Percentiles rank a stretch among this genome's conserved stretches.
phyloP scores from a whole-genome alignment of 176 grass and related monocot species.

The Carex pumila region DNA sequence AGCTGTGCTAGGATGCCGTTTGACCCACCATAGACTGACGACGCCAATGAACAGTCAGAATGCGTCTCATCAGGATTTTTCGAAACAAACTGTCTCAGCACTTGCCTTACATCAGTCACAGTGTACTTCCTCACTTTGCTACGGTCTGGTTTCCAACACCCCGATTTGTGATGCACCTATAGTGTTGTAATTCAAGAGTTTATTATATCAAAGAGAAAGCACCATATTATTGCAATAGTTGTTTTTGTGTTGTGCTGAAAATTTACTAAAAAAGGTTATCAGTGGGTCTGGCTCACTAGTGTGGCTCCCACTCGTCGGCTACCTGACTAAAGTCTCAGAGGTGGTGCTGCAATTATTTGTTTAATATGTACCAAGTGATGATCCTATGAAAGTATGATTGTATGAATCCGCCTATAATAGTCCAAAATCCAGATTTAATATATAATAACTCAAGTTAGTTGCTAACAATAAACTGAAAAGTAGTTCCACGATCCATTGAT shows the following conservation, averaged over 20 bases:
- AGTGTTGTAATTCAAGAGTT: not conserved
- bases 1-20: constrained; percentile 60
- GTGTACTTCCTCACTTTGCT: constrained; percentile 32
- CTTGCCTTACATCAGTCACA: constrained; percentile 33
- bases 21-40: constrained; percentile 52
- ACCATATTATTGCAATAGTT: not conserved
- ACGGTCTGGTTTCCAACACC: constrained; percentile 41
- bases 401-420: not conserved
- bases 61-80: constrained; percentile 16
- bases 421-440: not conserved
- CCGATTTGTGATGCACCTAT: constrained; percentile 9
- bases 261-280: not conserved
- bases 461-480: not conserved
- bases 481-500: not conserved
- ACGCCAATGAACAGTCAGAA: constrained; percentile 36
- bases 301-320: not conserved
- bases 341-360: not conserved
- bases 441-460: not conserved
- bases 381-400: not conserved
- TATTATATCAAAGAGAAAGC: not conserved
- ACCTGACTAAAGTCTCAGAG: not conserved
- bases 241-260: not conserved
- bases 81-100: constrained; percentile 62
- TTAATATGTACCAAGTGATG: not conserved
- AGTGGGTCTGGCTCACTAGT: not conserved